Base-by-base conservation (phyloP, 129 eudicot species). In the Lonicera japonica region DNA sequence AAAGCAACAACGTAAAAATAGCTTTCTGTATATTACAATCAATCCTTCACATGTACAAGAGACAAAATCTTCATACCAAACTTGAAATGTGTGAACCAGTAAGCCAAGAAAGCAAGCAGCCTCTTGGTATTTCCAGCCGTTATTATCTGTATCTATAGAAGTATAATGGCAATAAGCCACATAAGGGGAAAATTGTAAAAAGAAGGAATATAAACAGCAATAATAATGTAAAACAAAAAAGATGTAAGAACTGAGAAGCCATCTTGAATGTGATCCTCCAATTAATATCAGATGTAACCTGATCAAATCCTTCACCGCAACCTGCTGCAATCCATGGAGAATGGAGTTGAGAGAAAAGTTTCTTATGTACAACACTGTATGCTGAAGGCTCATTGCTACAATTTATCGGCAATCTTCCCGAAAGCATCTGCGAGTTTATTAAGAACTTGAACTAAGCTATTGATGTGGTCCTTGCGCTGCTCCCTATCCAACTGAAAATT, bases 391-490 rank as follows among this genome's bases (percentile, higher is more conserved):
- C 19, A 60, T 39, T 45, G n/a, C 90, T 90, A 86, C 47, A 90
- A 73, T 72, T 90, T 90, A 70, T 90, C 97, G 54, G 97, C 97
- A 70, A 90, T 90, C 56, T 73, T 79, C 67, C 85, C 95, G 75
- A 90, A 67, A 41, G 97, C 94, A 73, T 87, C 97, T 15, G 95
- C 97, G 47, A 90, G 86, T 82, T 87, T 90, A 66, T 73, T 71
- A 56, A 90, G 89, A 40, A 85, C 90, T 4, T 81, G 70, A 64
- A 87, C 74, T 12, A 90, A 79, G 82, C 67, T 80, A 71, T 75
- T 56, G 25, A 75, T 79, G 38, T 83, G 81, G 61, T 83, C 83
- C 70, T 79, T 81, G 61, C 91, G 77, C 55, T 83, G 92, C 66
- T 86, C 92, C 72, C 88, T 74, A 34, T 90, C 97, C 61, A 81